Evolutionary conservation across 2,329 filamentous ascomycete species (phyloP), one percentile per base, ranked within the genome.

Genomic region (Sphaceloma murrayae): DNA sequence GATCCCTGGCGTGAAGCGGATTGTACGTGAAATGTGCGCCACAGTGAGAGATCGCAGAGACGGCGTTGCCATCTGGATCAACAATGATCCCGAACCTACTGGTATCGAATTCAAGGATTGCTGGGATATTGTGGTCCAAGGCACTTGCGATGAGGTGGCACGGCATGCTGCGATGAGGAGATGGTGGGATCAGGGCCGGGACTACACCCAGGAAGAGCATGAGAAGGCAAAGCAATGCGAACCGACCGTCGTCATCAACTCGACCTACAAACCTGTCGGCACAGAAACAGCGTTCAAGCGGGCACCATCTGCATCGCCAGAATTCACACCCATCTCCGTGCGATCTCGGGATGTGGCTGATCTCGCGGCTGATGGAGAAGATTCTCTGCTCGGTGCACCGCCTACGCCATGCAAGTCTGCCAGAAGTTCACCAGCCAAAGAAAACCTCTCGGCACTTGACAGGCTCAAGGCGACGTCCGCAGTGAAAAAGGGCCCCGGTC

Each of bases 111-210:
- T 96, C 51, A 88, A 89, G 58, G 82, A 93, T 51, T 87, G 85
- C 56, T 98, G 88, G 82, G 91, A 98, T 62, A 66, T 95, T 48
- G 78, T 96, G 13, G 82, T 98, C 26, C 79, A 78, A 52, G 88
- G 86, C 14, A 82, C 83, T 54, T 91, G 85, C 58, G 91, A 98
- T 59, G 80, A 87, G 51, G 82, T 98, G 29, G 91, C 91, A 14
- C 73, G 73, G 38, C 68, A 86, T 29, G 82, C 79, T 11, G 75
- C 75, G 16, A 63, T 80, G 62, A 69, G 69, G 43, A 67, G 64
- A 48, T 79, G 75, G 75, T 65, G 78, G 51, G 73, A 78, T 52
- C 59, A 39, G 56, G 62, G 66, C 45, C n/a, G n/a, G n/a, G 63
- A 67, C 45, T 66, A 68, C 54, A 63, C 63, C 18, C 67, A 72